These are phyloP conservation scores for Coprinopsis cinerea DNA, from an alignment of 768 basidiomycete genomes.

Conservation along the genomic window DNA sequence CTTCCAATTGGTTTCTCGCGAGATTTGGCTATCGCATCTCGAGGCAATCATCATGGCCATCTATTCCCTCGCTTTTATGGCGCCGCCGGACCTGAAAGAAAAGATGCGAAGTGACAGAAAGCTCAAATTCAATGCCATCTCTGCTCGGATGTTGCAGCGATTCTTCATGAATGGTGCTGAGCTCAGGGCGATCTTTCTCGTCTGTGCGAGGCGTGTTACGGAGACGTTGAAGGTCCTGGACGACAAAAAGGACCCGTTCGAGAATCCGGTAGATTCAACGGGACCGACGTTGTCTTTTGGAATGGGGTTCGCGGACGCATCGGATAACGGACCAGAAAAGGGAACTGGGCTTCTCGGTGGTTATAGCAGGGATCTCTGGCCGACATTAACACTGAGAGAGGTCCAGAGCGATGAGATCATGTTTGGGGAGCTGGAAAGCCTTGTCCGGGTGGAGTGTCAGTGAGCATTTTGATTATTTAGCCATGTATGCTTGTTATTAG, in stretches of 20 bases:
- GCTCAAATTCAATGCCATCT: slow-evolving; percentile 62
- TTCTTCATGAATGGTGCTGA: slow-evolving; percentile 51
- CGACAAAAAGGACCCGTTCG: slow-evolving; percentile 68
- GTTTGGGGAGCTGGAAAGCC: slow-evolving; percentile 76
- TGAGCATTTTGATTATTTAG: slow-evolving; percentile 20
- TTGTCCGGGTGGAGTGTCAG: slow-evolving; percentile 66
- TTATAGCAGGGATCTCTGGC: slow-evolving; percentile 67
- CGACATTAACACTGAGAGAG: slow-evolving; percentile 65
- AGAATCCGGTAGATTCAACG: slow-evolving; percentile 56
- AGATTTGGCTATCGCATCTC: slow-evolving; percentile 70
- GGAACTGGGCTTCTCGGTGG: slow-evolving; percentile 74
- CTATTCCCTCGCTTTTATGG: slow-evolving; percentile 81
- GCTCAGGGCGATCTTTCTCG: slow-evolving; percentile 43
- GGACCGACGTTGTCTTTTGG: slow-evolving; percentile 69
- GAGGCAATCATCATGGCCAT: slow-evolving; percentile 79
- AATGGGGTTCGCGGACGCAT: slow-evolving; percentile 78
- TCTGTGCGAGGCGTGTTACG: slow-evolving; percentile 59
- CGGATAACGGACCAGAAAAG: slow-evolving; percentile 57
- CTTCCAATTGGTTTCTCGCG: slow-evolving; percentile 57
- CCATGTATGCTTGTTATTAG: slow-evolving; percentile 6
- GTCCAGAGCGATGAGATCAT: slow-evolving; percentile 55
- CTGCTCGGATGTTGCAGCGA: slow-evolving; percentile 67
- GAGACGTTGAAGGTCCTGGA: slow-evolving; percentile 79
- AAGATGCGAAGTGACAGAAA: slow-evolving; percentile 58
- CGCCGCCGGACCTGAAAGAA: slow-evolving; percentile 68